Base-by-base conservation (phyloP, 73 alveolate species). In the Paramecium sexaurelia region DNA sequence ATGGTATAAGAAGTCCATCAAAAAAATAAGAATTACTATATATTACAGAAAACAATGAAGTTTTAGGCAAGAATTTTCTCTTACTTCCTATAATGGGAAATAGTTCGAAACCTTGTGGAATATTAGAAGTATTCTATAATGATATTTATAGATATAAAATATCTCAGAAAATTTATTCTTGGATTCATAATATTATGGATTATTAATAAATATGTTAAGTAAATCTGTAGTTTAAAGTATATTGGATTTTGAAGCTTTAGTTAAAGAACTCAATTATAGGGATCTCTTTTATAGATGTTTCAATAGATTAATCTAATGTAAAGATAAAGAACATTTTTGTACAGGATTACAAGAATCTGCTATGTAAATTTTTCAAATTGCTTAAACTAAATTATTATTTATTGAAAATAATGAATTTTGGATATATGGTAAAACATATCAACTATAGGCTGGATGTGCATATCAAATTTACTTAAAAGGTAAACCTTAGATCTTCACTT, bases 111-210 rank as follows among this genome's bases (percentile, higher is more conserved):
- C 90, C 90, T 41, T 39, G 68, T 26, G 90, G 90, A 8, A 78
- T 78, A 1, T 17, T 78, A 41, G 90, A 78, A 39, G 87, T 73
- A 73, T 13, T 33, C 32, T 33, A 51, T 8, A 17, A 13, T 73
- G 4, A 73, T 36, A 73, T 36, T 33, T 10, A 27, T 33, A 73
- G 90, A 78, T 78, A 6, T 27, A 78, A 78, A 78, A 78, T 43
- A 32, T 78, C 6, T 45, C n/a, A 39, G 90, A 78, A 43, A n/a
- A 78, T 24, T 19, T 40, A n/a, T 24, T 24, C 7, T 20, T 78
- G 41, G 90, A 78, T 78, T 37, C 90, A 15, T 11, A 78, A 45
- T 78, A 78, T 78, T 78, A 29, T 78, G 90, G 90, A 43, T 78
- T 78, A 45, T 45, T 78, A 8, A 43, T 78, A 4, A 78, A 78